These are phyloP conservation scores for Silybum marianum DNA, from an alignment of 129 eudicot species.

Conservation along the genomic window DNA sequence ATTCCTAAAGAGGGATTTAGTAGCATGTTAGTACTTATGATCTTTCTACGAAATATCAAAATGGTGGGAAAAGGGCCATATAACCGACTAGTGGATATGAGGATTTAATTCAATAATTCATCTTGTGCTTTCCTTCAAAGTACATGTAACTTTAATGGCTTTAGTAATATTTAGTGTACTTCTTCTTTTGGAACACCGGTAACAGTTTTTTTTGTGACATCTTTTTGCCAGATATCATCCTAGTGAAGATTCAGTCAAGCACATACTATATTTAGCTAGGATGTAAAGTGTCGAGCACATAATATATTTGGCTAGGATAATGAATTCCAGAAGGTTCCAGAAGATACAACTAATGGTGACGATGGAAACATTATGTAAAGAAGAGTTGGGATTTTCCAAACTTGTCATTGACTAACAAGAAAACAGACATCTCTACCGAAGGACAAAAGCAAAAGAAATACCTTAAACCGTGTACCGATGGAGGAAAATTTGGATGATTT, in stretches of 20 bases:
- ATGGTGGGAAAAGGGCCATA: neutral
- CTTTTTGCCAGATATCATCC: neutral
- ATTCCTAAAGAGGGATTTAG: neutral
- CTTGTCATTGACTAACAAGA: neutral
- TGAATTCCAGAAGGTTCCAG: neutral
- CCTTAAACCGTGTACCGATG: slow-evolving; percentile 97
- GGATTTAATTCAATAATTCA: neutral
- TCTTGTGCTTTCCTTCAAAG: neutral
- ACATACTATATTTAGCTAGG: neutral
- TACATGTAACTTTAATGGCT: neutral
- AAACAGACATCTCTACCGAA: neutral
- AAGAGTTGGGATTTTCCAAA: neutral
- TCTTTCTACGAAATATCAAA: neutral
- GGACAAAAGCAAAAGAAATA: slow-evolving; percentile 19
- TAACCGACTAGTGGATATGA: neutral
- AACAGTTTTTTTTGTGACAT: neutral
- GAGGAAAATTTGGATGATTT: slow-evolving; percentile 97
- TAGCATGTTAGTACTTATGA: neutral
- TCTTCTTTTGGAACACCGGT: neutral
- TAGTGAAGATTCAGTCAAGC: neutral
- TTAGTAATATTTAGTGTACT: neutral
- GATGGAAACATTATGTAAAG: neutral
- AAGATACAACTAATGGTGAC: neutral
- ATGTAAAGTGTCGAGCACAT: neutral
- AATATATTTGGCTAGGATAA: neutral